Base-by-base conservation (phyloP, 75 land plant species). In the Larix kaempferi region DNA sequence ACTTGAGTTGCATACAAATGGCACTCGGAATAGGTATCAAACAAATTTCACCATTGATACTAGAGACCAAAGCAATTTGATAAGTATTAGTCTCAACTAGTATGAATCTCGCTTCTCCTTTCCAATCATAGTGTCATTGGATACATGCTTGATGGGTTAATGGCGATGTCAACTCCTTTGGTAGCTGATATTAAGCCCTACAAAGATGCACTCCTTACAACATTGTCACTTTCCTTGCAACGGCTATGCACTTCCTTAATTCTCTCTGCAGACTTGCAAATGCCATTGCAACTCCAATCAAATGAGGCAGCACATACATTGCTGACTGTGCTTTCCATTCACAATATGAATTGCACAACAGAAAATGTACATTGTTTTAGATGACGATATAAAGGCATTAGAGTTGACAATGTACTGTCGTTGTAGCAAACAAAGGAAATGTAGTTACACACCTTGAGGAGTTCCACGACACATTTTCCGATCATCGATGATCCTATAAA, bases 231-330 rank as follows among this genome's bases (percentile, higher is more conserved):
- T 82, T 93, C 95, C 52, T 88, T 88, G 78, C 95, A 93, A 29
- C 29, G 84, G 14, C 75, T 71, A 63, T 93, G 95, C 26, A 93
- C 95, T 59, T 59, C 39, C 55, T 85, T 91, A 26, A 93, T 91
- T 73, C 75, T 87, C 61, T 93, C 93, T 27, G 89, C 91, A 3
- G 95, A 93, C 59, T 86, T 89, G 82, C 95, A 93, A 22, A 93
- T 93, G 22, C 95, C 95, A 77, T 93, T 93, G 88, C 95, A 93
- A 73, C 81, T 81, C 95, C 95, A 93, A 82, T 93, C 95, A 78
- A 93, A 93, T 37, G 94, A 89, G 56, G 95, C 95, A 37, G 84
- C 67, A 39, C 93, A 91, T 1, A 86, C 80, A 65, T 91, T 89
- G 2, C 88, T 15, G 85, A 86, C 57, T 89, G 91, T 27, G 93